Evolutionary conservation across 2,329 filamentous ascomycete genomes (phyloP), one percentile per base, ranked within the genome.

Genomic region (Pestalotiopsis sp.): DNA sequence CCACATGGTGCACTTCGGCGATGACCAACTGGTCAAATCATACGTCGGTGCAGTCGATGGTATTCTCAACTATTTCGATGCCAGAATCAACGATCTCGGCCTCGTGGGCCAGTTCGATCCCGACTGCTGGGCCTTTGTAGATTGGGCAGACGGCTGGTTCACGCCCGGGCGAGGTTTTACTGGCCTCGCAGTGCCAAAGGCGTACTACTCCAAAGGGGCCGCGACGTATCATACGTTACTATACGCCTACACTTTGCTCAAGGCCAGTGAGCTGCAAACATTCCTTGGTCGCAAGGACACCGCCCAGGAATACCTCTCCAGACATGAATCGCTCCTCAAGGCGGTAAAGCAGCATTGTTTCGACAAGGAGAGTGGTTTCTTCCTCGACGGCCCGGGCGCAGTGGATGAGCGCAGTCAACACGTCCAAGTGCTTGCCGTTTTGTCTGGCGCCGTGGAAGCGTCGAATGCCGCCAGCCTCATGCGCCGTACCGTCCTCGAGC

Each of bases 111-210:
- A 70, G 0, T 71, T 78, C 0, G 73, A 75, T 0, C 66, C 72
- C 0, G 72, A 75, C 11, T 72, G 73, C 1, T 80, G 78, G 78
- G 75, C 78, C 31, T 80, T 78, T 23, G 77, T 79, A 17, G 78
- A 80, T 68, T 79, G 78, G 77, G 77, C 77, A 6, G 73, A 74
- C 4, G 77, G 73, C 2, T 80, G 78, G 78, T 66, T 57, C 27
- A 71, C 64, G 71, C 75, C 23, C 38, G 60, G 2, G 3, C 14
- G 36, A n/a, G 61, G 61, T 2, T 65, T 68, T 27, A 49, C 45
- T 17, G 66, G 66, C 7, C 39, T 68, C 12, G 66, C 66, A 3
- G 64, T 70, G 12, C 68, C 70, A 9, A 67, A 65, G 25, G 66
- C 68, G 17, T 71, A 71, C 39, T 71, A 68, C 68, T 25, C 45